Base-by-base conservation (phyloP, 140 eudicot species). In the Anethum foeniculum region DNA sequence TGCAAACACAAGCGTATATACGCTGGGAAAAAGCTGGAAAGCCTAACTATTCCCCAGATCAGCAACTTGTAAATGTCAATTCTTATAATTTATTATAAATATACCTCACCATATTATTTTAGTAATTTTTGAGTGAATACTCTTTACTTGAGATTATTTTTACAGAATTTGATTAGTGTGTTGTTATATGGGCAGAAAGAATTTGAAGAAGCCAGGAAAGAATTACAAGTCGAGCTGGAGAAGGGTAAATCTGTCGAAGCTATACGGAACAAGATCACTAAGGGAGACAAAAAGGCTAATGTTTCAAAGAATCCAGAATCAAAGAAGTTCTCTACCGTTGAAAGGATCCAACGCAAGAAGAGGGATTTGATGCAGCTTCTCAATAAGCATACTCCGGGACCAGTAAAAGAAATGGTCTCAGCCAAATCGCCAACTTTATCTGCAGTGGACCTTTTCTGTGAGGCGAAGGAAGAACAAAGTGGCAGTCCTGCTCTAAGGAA, bases 331-430 rank as follows among this genome's bases (percentile, higher is more conserved):
- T 88, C 81, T 73, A 51, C 68, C 25, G 74, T 28, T 68, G 90
- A 84, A 32, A 84, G 90, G 83, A 93, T 96, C 83, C 93, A 90
- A 83, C 87, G 98, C 73, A 93, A 90, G 90, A 87, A 96, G 85
- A 85, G 99, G 85, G 99, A 96, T 85, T 76, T 86, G 68, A 86
- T 84, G 91, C 87, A 91, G 67, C 88, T 96, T 79, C 89, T 91
- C 79, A 91, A 85, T 75, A 93, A 93, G 84, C 83, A 80, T 87
- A 81, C 85, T 72, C 81, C 90, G 34, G 85, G 77, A 43, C 71
- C 96, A 27, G 77, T 73, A 47, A 86, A 83, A 72, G 87, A 85
- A 84, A 81, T 80, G 15, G 27, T 80, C 36, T 77, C 90, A 15
- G 77, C 28, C 51, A 83, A 79, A 86, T 91, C 96, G 75, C 84